Evolutionary conservation across 148 eudicot genomes (phyloP), one percentile per base, ranked within the genome.

Genomic region (Oxyria digyna): DNA sequence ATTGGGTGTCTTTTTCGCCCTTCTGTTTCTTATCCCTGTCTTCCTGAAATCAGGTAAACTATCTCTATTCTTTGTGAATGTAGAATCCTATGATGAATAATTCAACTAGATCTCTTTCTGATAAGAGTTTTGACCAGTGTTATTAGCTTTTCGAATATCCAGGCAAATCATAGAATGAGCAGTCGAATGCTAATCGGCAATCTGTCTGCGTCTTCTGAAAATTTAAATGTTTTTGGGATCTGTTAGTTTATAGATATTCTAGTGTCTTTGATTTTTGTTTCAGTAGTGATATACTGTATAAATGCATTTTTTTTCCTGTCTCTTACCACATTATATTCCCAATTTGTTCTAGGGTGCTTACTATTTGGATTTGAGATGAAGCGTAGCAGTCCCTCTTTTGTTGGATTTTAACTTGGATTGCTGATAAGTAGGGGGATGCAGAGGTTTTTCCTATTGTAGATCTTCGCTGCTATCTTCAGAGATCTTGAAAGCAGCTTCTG

Each of bases 21-120:
- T 81, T 67, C 42, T 91, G 4, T 69, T 86, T 70, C 18, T 88
- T 9, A 69, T 82, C 70, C 91, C 97, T 17, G 68, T 76, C 66
- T 68, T 80, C 15, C 65, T 77, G 18, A 85, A 81, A 76, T 76
- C 95, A 63, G 83, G 97, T 86, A 75, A 80, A 18, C 40, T 42
- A 31, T 46, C 35, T 67, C 33, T 72, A 57, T n/a, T n/a, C n/a
- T 27, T n/a, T 15, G 18, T 59, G 37, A 59, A 59, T 29, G 65
- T 15, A 13, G 9, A 15, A 10, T 8, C 29, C 29, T 52, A n/a
- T n/a, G n/a, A n/a, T 26, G 65, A 29, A 18, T 10, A 15, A n/a
- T n/a, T n/a, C n/a, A n/a, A n/a, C n/a, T n/a, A n/a, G 45, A 46
- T 38, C n/a, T n/a, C 49, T 32, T 1, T 5, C 64, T 78, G 62